Evolutionary conservation across 2,329 filamentous ascomycete species (phyloP).

Genomic region (Claviceps purpurea): DNA sequence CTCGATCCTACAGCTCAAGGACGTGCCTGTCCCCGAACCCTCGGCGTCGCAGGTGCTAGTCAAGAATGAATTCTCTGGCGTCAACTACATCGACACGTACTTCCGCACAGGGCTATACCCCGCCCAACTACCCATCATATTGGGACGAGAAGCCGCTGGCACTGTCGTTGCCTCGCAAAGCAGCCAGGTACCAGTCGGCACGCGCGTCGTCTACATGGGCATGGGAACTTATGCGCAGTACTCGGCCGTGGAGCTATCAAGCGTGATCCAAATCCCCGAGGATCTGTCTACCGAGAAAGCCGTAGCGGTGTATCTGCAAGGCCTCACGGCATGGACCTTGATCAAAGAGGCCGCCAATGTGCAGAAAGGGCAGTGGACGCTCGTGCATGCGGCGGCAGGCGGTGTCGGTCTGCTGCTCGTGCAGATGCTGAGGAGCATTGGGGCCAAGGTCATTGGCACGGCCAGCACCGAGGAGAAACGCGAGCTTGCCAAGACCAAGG

Average conservation of each 20-base stretch:
- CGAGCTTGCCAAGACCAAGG: conserved; percentile 52
- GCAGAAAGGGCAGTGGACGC: conserved; percentile 63
- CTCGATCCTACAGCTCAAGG: conserved; percentile 59
- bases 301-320: conserved; percentile 63
- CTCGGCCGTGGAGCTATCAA: conserved; percentile 36
- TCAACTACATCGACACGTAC: conserved; percentile 89
- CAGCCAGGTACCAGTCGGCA: conserved; percentile 47
- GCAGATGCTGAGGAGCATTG: conserved; percentile 59
- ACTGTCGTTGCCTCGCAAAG: conserved; percentile 49
- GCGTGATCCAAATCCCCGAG: conserved; percentile 50
- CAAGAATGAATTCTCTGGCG: conserved; percentile 64
- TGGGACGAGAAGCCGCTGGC: conserved; percentile 70
- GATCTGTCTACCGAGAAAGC: conserved; percentile 47
- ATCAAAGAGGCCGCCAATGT: conserved; percentile 66
- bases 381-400: conserved; percentile 77
- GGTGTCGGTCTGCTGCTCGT: conserved; percentile 65
- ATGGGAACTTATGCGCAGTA: conserved; percentile 42
- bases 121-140: conserved; percentile 57
- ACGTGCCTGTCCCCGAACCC: conserved; percentile 53
- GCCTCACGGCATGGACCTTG: conserved; percentile 69
- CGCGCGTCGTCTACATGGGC: conserved; percentile 58
- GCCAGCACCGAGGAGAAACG: conserved; percentile 63
- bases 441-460: conserved; percentile 68
- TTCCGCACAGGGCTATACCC: conserved; percentile 77
- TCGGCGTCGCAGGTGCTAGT: conserved; percentile 63